Evolutionary conservation across 441 rosid genomes (phyloP), one percentile per base, ranked within the genome.

Genomic region (Mallotus japonicus): DNA sequence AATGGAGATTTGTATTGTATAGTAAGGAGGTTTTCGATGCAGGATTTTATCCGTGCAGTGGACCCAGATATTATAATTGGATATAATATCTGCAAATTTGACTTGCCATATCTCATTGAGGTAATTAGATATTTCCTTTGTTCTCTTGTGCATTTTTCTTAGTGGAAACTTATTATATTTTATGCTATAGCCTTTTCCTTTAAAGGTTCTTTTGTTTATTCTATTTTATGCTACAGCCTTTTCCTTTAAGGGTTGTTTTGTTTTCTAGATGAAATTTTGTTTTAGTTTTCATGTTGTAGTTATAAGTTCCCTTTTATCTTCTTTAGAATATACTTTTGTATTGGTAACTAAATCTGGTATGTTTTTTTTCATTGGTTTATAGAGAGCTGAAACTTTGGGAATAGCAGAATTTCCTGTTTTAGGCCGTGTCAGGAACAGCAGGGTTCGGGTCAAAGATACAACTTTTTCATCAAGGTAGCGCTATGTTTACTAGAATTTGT

Each of bases 31-130:
- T 78, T 80, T 79, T 85, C 20, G 74, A 75, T 83, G 83, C 93
- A 95, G 98, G 94, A 91, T 74, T 85, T 93, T 73, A 84, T 95
- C 69, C 87, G 87, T 72, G 92, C 88, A 80, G 96, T 90, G 69
- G 99, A 95, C 82, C 99, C 99, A 71, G 99, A 95, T 85, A 84
- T 95, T 79, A 87, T 95, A 74, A 95, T 95, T 84, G 99, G 99
- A 67, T 95, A 93, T 74, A 95, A 95, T 81, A 95, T 95, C 79
- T 95, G 99, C 94, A 95, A 93, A 77, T 95, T 95, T 76, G 99
- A 95, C 83, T 81, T 95, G 86, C 99, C 99, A 34, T 95, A 95
- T 83, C 92, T 95, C 74, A 89, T 95, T 44, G 97, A 95, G 98
- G 99, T 95, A 87, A 77, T 70, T 71, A 56, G 76, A 78, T 72